A percentile compares a stretch with the other conserved stretches of the same genome.
Evolutionary conservation across 2,329 filamentous ascomycete species (phyloP).

Genomic region (Myriosclerotinia duriaeana): DNA sequence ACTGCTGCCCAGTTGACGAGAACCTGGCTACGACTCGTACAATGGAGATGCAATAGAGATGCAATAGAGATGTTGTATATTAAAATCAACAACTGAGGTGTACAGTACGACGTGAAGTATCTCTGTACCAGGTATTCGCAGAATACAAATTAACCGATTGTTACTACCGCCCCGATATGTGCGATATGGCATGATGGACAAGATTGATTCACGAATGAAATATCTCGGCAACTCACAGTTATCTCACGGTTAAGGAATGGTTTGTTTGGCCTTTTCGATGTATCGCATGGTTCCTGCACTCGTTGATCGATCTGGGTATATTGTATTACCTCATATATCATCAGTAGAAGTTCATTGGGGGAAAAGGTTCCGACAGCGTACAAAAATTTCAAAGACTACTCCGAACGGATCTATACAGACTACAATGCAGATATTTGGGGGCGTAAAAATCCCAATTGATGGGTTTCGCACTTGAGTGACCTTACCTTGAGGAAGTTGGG

Average conservation of each 20-base stretch:
- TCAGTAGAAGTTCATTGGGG: slow-evolving; percentile 12
- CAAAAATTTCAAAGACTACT: neutral
- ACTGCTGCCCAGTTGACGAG: slow-evolving; percentile 24
- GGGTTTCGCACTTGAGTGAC: slow-evolving; percentile 14
- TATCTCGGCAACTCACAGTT: slow-evolving; percentile 13
- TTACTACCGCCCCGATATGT: slow-evolving; percentile 21
- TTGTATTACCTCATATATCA: slow-evolving; percentile 14
- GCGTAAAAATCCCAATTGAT: slow-evolving; percentile 22
- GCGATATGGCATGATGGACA: slow-evolving; percentile 22
- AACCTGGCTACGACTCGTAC: slow-evolving; percentile 22
- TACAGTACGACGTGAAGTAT: neutral
- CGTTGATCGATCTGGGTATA: slow-evolving; percentile 13
- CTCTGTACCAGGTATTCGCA: slow-evolving; percentile 19
- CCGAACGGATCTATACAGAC: neutral
- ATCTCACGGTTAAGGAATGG: neutral
- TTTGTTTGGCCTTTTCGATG: slow-evolving; percentile 4
- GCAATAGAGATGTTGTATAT: neutral
- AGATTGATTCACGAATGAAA: slow-evolving; percentile 25
- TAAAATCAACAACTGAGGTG: neutral
- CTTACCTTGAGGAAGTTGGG: neutral
- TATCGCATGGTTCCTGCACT: slow-evolving; percentile 26
- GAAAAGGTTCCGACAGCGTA: slow-evolving; percentile 10
- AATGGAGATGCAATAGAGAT: neutral
- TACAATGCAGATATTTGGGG: slow-evolving; percentile 6
- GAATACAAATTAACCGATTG: slow-evolving; percentile 23